Evolutionary conservation across 805 yeast genomes (phyloP), one percentile per base, ranked within the genome.

Genomic region (Soucietia sequanensis): DNA sequence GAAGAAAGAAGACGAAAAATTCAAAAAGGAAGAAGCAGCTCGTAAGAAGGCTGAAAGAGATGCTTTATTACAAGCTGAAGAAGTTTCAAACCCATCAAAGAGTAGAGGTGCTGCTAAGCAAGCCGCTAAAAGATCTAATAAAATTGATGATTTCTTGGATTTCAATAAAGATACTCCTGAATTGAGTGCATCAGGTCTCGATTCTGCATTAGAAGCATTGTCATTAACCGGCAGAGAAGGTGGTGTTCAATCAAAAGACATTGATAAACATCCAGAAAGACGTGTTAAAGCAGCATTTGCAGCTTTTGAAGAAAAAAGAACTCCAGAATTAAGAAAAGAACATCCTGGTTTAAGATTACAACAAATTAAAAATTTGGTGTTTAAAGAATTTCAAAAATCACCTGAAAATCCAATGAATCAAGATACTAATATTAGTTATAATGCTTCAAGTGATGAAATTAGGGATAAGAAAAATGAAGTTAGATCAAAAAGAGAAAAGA

Each of bases 211-310:
- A 42, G 87, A 84, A 35, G 95, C 95, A 4, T 69, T 86, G 52
- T 72, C 85, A 4, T 68, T 86, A 58, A 74, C 89, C 9, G 64
- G 68, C 16, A 75, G 67, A 30, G 76, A 69, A 35, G 76, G 71
- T 19, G 83, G 78, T 34, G 81, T 81, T 21, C 60, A 65, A 27
- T 63, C 62, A 41, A 80, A 80, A 51, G 86, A 79, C 34, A 68
- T 86, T 34, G 95, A 86, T 41, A 79, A 88, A 58, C 95, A 86
- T 48, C 95, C 95, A 7, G 95, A 86, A 66, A 77, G 95, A 62
- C 76, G 95, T 54, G 84, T 81, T 61, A 86, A 85, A 65, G 87
- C 91, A 17, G 95, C 95, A 0, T 68, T 69, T 37, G 70, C 77
- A 9, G 87, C 85, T 1, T 86, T 63, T 51, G 87, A 85, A 49